Percentiles rank a stretch among this genome's conserved stretches.
phyloP scores from a whole-genome alignment of 257 asterid genomes.

The Solanum chmielewskii region DNA sequence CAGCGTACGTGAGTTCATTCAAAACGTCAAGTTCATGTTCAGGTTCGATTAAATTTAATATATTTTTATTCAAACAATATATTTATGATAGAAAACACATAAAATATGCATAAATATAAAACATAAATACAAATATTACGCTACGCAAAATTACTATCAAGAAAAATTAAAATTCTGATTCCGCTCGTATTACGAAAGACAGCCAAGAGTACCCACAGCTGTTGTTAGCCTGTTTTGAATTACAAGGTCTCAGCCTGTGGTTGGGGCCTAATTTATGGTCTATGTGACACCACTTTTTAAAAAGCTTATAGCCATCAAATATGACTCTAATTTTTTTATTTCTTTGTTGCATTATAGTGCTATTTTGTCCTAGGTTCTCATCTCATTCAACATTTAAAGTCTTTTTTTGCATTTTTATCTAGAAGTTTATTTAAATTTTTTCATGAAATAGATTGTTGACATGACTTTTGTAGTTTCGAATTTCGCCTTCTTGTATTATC shows the following conservation, averaged over 20 bases:
- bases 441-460: not conserved
- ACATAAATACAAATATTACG: not conserved
- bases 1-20: not conserved
- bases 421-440: no score
- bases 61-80: fast-evolving
- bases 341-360: not conserved
- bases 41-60: not conserved
- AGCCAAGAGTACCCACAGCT: not conserved
- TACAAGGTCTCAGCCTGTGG: not conserved
- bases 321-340: not conserved
- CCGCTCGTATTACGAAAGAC: not conserved
- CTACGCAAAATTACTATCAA: not conserved
- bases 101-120: not conserved
- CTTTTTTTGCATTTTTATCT: not conserved
- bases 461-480: not conserved
- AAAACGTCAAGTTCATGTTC: not conserved
- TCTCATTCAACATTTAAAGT: not conserved
- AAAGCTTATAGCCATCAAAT: not conserved
- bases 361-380: not conserved
- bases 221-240: not conserved
- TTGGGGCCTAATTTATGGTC: not conserved
- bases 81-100: not conserved
- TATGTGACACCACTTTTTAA: not conserved
- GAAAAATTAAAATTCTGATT: not conserved
- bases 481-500: no score